Evolutionary conservation across 345 rosid species (phyloP), one percentile per base, ranked within the genome.

Genomic region (Citrus unshiu): DNA sequence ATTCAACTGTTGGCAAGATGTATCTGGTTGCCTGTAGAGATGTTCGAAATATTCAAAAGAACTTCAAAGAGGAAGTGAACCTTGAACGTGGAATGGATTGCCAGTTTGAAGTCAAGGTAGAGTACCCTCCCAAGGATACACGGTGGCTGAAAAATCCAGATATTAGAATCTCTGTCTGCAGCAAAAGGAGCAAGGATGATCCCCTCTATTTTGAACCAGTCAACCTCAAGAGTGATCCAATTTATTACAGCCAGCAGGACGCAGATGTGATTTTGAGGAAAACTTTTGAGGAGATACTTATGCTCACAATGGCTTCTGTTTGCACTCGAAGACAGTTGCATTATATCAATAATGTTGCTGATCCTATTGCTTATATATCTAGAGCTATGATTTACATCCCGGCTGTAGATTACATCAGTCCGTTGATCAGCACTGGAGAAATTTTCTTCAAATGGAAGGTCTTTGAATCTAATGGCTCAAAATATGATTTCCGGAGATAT

Each of bases 1-100:
- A 68, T 54, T 68, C 56, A 22, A 6, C 30, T 40, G 32, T 68
- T 68, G 72, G 72, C 30, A n/a, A 40, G 72, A 68, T 68, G 72
- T 39, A 35, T 40, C 32, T 39, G 72, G 9, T 68, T 68, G 57
- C 30, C 3, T 24, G 72, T 54, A 68, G 72, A 68, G 56, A 68
- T 68, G 32, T 68, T 40, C 19, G 54, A 24, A 39, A 24, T 10
- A 25, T 9, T 40, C 56, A 22, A 67, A n/a, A 37, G 16, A 37
- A 67, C 51, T 35, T 67, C 27, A 4, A 37, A 67, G 49, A 37
- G 4, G 70, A 67, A 37, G 39, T n/a, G 70, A 67, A 37, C 16
- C 51, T 67, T 35, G 70, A 67, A 19, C 12, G 29, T 67, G 70
- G 70, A 35, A 67, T 67, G 49, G 70, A 67, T 39, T 35, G 70